Base-by-base conservation (phyloP, 805 yeast genomes). In the Zygoascus flipseniorum region DNA sequence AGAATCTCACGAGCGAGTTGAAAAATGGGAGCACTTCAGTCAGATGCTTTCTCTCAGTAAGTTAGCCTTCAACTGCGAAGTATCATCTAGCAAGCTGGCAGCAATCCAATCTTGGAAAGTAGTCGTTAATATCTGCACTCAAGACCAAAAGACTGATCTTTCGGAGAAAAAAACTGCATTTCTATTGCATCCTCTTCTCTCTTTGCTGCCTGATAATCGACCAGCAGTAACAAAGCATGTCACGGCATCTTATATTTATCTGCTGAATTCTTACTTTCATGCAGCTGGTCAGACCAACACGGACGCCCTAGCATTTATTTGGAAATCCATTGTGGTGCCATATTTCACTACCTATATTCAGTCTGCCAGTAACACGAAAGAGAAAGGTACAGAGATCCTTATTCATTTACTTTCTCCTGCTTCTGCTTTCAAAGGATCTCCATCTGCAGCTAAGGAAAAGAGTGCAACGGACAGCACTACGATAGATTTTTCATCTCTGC, bases 91-190 rank as follows among this genome's bases (percentile, higher is more conserved):
- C 16, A 54, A 48, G 42, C 31, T 54, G 4, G 57, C 59, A 4
- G 49, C 60, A 6, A 54, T 57, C 26, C 45, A 47, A 19, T 50
- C 55, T 3, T 59, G 62, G 62, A 58, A 54, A 14, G 51, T 52
- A 6, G 50, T 54, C 14, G 50, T 59, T n/a, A 52, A 50, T 31
- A 58, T 56, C 13, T 20, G 28, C 18, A 23, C 43, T 9, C 50
- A 48, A 13, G 20, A 14, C 23, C 42, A 14, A n/a, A 48, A 23
- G 35, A 3, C 19, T 20, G 48, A 44, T 26, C 5, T 50, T 31
- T 42, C 48, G 11, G 20, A 42, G 11, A 48, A 44, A 19, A 50
- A 51, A 5, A 23, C 53, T 9, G 19, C 28, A n/a, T 43, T 57
- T 48, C 49, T 58, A 5, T 20, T 52, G 39, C 59, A 53, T 48